Evolutionary conservation across 768 basidiomycete species (phyloP), one percentile per base, ranked within the genome.

Genomic region (Leccinum pellstonianum): DNA sequence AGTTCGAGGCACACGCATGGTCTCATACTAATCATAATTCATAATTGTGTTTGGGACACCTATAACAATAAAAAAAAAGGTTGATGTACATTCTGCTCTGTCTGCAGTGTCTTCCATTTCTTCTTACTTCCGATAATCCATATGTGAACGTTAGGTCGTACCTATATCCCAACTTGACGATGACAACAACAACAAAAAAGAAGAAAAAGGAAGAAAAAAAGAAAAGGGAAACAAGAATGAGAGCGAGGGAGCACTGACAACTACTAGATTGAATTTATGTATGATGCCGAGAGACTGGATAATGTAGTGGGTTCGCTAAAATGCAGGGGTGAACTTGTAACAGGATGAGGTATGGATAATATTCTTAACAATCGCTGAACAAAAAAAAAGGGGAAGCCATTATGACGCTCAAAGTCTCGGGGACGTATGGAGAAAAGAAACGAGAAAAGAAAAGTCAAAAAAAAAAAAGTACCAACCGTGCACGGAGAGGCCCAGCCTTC

Each of bases 401-500:
- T 48, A 63, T 54, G 41, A 54, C 25, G 14, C 29, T 59, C 56
- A 37, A 55, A 38, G 10, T 11, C 19, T 49, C 38, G 25, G 46
- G 55, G 50, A 49, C 14, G n/a, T 15, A 52, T 46, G 33, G 51
- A 57, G 47, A 43, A 52, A 11, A 0, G 31, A 43, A 21, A 51
- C 1, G 19, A 49, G 50, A 12, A n/a, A 54, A 51, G 21, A 47
- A 38, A 25, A 15, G 54, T 19, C 43, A 43, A 43, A 25, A 29
- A 29, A 29, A 8, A 48, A 60, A 43, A 47, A n/a, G 38, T 29
- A 67, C 61, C 50, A 47, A 68, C 62, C 55, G 51, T 62, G 59
- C 50, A 52, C 25, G 61, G 65, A 66, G 56, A 62, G 71, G 73
- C 67, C 71, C 68, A 73, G 66, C 72, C 71, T 66, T 73, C 73